Evolutionary conservation across 495 filamentous ascomycete species (phyloP), one percentile per base, ranked within the genome.

Genomic region (Rostrohypoxylon terebratum): DNA sequence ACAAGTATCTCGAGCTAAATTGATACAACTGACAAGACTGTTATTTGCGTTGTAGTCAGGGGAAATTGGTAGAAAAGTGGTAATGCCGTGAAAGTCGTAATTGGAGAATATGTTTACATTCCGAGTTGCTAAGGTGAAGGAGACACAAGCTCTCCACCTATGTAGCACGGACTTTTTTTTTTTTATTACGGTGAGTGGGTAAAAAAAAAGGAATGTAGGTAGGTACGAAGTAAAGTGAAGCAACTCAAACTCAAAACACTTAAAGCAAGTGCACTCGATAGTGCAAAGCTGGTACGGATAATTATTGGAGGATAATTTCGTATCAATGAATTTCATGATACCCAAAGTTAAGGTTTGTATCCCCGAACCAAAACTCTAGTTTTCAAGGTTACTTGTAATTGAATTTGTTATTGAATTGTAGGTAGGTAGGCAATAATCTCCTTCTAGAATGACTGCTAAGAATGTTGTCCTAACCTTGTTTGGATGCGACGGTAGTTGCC

Each of bases 381-480:
- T 53, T 53, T n/a, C 1, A 28, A 53, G 23, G 48, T 53, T 38
- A 38, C 47, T 61, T 40, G 21, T 60, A 55, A 55, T 58, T 45
- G 42, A 45, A 5, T 20, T 20, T 45, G n/a, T 9, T 18, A 45
- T 28, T 28, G 28, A 28, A 28, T 20, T 45, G n/a, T 9, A n/a
- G n/a, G n/a, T n/a, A n/a, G n/a, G n/a, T 18, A 45, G 42, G 42
- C 42, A 20, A 18, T 20, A 45, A 45, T 45, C 7, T 62, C 59
- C 45, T 34, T 67, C 8, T 42, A 60, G 62, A 66, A 47, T 73
- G 60, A 33, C 51, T 61, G 34, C 44, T 66, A 33, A 33, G 33
- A 72, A 72, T 72, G 63, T 72, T 72, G 63, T 70, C 40, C 58
- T 74, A 67, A 69, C 66, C 69, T 4, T 62, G 23, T 74, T 70